These are phyloP conservation scores for Rauvolfia tetraphylla DNA, from an alignment of 257 asterid genomes.

Conservation along the genomic window DNA sequence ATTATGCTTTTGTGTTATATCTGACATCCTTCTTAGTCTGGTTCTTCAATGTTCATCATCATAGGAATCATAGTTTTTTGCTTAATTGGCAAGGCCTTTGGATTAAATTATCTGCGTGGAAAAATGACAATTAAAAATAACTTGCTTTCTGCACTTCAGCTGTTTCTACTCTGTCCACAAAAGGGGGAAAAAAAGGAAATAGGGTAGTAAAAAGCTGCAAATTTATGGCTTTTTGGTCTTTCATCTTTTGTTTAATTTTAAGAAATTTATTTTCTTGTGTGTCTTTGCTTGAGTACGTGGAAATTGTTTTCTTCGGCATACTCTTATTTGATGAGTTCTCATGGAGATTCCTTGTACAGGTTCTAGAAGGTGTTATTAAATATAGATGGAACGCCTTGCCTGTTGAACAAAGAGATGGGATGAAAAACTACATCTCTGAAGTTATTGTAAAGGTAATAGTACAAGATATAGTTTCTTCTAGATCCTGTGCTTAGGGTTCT, in stretches of 20 bases:
- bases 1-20: neutral
- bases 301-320: slow-evolving; percentile 10
- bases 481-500: slow-evolving; percentile 1
- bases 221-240: neutral
- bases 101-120: neutral
- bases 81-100: neutral
- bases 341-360: slow-evolving; percentile 47
- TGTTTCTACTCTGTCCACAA: too few species aligned
- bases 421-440: slow-evolving; percentile 97
- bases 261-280: neutral
- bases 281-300: neutral
- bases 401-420: slow-evolving; percentile 94
- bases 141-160: neutral
- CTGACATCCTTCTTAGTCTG: neutral
- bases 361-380: slow-evolving; percentile 95
- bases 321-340: slow-evolving; percentile 13
- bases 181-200: neutral
- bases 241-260: neutral
- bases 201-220: neutral
- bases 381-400: slow-evolving; percentile 99
- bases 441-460: slow-evolving; percentile 83
- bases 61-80: neutral
- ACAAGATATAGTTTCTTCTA: neutral
- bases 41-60: neutral
- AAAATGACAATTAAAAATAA: neutral